phyloP scores from a whole-genome alignment of 2,329 filamentous ascomycete species.

The Lasiodiplodia hormozganensis region DNA sequence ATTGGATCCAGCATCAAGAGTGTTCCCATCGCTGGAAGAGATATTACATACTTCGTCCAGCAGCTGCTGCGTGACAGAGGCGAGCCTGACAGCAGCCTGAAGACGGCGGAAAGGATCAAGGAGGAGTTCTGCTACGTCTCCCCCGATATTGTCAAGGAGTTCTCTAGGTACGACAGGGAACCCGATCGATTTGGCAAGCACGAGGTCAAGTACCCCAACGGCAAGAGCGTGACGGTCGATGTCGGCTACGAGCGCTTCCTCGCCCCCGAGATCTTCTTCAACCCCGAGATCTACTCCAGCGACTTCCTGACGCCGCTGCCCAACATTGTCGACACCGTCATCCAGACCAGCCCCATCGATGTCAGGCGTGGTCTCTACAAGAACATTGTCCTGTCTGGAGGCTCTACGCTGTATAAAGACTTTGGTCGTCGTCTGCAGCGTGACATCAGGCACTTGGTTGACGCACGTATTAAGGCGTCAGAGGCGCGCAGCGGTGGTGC shows the following conservation, averaged over 20 bases:
- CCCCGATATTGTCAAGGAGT: constrained; percentile 99
- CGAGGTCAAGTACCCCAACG: constrained; percentile 83
- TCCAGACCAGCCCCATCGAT: constrained; percentile 97
- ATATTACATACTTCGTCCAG: constrained; percentile 99
- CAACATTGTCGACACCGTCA: constrained; percentile 92
- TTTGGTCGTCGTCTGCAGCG: constrained; percentile 95
- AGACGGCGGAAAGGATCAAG: constrained; percentile 98
- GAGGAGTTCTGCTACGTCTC: constrained; percentile 99
- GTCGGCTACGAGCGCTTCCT: constrained; percentile 98
- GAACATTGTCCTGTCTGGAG: constrained; percentile 98
- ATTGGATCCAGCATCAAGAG: constrained; percentile 99
- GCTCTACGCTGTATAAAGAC: constrained; percentile 97
- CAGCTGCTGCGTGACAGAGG: constrained; percentile 93
- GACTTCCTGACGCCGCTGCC: constrained; percentile 97
- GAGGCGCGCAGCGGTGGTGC: constrained; percentile 91
- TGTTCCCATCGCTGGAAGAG: constrained; percentile 95
- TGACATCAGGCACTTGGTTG: constrained; percentile 95
- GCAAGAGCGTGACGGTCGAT: constrained; percentile 83
- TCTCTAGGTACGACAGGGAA: constrained; percentile 91
- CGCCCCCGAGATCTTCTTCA: constrained; percentile 99
- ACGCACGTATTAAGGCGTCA: constrained; percentile 89
- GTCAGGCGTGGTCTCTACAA: constrained; percentile 97
- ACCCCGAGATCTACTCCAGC: constrained; percentile 98
- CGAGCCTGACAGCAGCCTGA: constrained; percentile 94
- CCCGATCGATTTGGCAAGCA: constrained; percentile 89